phyloP scores from a whole-genome alignment of 371 early-diverging fungal genomes.

The Blakeslea trispora region DNA sequence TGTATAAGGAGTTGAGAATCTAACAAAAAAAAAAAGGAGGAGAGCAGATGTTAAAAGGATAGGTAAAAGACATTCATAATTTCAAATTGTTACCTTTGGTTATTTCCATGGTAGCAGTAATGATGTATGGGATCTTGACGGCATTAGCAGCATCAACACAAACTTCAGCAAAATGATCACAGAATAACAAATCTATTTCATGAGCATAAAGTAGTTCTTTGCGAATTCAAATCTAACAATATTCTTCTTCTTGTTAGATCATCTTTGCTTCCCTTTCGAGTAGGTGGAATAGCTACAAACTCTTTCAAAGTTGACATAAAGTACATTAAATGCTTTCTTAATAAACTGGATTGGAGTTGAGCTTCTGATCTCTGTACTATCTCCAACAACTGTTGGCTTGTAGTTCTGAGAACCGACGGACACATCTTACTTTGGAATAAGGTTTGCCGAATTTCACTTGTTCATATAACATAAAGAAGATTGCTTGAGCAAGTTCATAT shows the following conservation, averaged over 20 bases:
- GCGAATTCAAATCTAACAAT: not conserved
- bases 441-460: not conserved
- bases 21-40: not conserved
- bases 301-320: not conserved
- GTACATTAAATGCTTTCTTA: not conserved
- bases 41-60: not conserved
- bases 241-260: too few species aligned
- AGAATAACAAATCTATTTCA: constrained; percentile 7
- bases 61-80: too few species aligned
- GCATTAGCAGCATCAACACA: constrained; percentile 14
- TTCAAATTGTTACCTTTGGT: constrained; percentile 19
- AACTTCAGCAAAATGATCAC: constrained; percentile 12
- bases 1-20: constrained; percentile 11
- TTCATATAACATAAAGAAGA: not conserved
- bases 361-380: not conserved
- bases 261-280: not conserved
- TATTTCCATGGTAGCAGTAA: constrained; percentile 4
- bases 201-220: constrained; percentile 5
- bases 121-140: constrained; percentile 5
- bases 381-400: not conserved
- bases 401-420: not conserved
- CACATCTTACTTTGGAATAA: not conserved
- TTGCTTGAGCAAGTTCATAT: too few species aligned
- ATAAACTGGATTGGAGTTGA: not conserved
- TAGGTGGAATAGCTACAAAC: too few species aligned